Evolutionary conservation across 2,329 filamentous ascomycete species (phyloP), one percentile per base, ranked within the genome.

Genomic region (Penicillium vulpinum): DNA sequence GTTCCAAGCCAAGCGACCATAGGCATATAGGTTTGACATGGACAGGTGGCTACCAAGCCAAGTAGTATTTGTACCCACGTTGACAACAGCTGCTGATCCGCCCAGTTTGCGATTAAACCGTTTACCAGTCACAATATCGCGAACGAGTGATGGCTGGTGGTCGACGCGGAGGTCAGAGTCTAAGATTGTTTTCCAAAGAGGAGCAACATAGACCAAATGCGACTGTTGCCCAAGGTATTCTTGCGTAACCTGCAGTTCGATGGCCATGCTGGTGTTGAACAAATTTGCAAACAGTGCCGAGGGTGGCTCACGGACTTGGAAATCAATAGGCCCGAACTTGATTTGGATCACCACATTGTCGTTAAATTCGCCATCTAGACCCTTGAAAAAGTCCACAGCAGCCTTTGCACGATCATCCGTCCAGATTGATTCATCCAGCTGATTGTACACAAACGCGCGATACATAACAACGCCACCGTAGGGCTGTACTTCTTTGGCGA

Each of bases 271-370:
- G 0, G 80, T 82, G 4, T 81, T 68, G 39, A 64, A 69, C 7
- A 83, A 64, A 44, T 81, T 77, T 6, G 78, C 80, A 60, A 90
- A 89, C 1, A 91, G 73, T 0, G 88, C 87, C 4, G 84, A 88
- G 1, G 80, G 73, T 1, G 88, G 84, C 68, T 90, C 88, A 35
- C 88, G 82, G 11, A 89, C 85, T 65, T 90, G 88, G 70, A 90
- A 90, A 67, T 90, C 88, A 57, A 90, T 90, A 0, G 88, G 87
- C 0, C 88, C 88, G 60, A 87, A 89, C 71, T 90, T 91, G 72
- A 90, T 86, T 67, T 91, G 88, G 2, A 90, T 79, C 0, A 90
- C 79, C 0, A 90, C 87, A 45, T 90, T 90, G 44, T 87, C 84
- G 22, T 87, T 84, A 55, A 90, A 90, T 57, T 85, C 70, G 5